Conservation (phyloP, 805 yeast genomes). For the Yarrowia divulgata region DNA sequence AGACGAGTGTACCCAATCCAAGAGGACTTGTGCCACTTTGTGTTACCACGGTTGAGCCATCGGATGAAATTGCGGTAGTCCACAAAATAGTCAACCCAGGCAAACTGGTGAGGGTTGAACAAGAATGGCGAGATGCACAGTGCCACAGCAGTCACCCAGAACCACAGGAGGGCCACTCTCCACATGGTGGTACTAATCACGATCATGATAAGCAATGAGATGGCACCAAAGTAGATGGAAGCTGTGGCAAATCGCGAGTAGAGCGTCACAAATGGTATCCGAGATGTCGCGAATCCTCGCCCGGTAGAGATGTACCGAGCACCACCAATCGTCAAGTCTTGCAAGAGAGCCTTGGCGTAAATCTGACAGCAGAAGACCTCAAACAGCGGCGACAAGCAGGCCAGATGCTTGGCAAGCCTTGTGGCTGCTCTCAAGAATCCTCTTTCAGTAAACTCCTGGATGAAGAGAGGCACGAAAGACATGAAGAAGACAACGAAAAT, state of each 20-base stretch:
- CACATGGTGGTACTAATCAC: constrained; percentile 69
- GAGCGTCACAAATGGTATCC: constrained; percentile 69
- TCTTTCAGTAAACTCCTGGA: constrained; percentile 78
- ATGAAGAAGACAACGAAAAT: constrained; percentile 76
- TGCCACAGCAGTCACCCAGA: constrained; percentile 88
- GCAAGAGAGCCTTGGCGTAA: constrained; percentile 72
- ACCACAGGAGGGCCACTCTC: constrained; percentile 88
- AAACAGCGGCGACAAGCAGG: constrained; percentile 76
- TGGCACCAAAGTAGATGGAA: constrained; percentile 69
- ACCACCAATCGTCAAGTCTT: constrained; percentile 77
- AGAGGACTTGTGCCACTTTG: constrained; percentile 61
- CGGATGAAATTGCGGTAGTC: constrained; percentile 84
- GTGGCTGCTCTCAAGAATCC: constrained; percentile 74
- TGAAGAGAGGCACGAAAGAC: constrained; percentile 75
- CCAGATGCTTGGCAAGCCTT: constrained; percentile 69
- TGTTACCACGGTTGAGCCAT: constrained; percentile 77
- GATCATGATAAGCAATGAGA: constrained; percentile 59
- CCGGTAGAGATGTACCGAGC: constrained; percentile 85
- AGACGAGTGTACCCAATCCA: constrained; percentile 73
- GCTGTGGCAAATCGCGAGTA: constrained; percentile 75
- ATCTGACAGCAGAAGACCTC: constrained; percentile 82
- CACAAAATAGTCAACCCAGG: constrained; percentile 85
- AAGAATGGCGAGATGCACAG: constrained; percentile 85
- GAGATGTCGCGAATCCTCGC: constrained; percentile 78
- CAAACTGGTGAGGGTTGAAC: constrained; percentile 93